Evolutionary conservation across 2,329 filamentous ascomycete genomes (phyloP), one percentile per base, ranked within the genome.

Genomic region (Calcarisporium arbuscula): DNA sequence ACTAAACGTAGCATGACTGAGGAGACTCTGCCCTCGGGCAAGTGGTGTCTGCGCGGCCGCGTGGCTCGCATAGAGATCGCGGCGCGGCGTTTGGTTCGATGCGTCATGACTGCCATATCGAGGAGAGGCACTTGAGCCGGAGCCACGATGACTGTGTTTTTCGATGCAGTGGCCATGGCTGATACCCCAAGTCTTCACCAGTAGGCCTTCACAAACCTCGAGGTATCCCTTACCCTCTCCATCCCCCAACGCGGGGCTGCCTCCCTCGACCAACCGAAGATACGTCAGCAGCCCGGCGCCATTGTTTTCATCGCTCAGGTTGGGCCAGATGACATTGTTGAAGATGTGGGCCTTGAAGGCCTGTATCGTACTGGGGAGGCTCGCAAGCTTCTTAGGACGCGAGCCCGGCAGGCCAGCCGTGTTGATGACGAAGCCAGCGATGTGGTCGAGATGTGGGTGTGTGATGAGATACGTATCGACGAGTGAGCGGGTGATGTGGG

Each of bases 241-340:
- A 42, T 86, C 81, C 3, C 88, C 89, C 6, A 95, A 67, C 18
- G 85, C 81, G 3, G 84, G 80, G 40, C 90, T 92, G 4, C 90
- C 90, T 9, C 89, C 90, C 54, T 95, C 89, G 5, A 86, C 81
- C 8, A 98, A 68, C 12, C 92, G 77, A 56, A 88, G 81, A 49
- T 94, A 96, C 0, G 87, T 95, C 21, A 98, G 79, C 19, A 98
- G 72, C 0, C 92, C 92, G 5, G 89, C 89, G 17, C 92, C 92
- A 21, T 89, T 88, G 56, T 95, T 92, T 61, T 98, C 92, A 52
- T 98, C 90, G 0, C 87, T 94, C 25, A 98, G 65, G 48, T 98
- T 98, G 0, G 92, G 92, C 92, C 92, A 98, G 35, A 96, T 94
- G 38, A 95, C 68, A 52, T 95, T 94, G 61, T 98, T 98, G 67